These are phyloP conservation scores for Podospora australis DNA, from an alignment of 495 filamentous ascomycete genomes.

Conservation along the genomic window DNA sequence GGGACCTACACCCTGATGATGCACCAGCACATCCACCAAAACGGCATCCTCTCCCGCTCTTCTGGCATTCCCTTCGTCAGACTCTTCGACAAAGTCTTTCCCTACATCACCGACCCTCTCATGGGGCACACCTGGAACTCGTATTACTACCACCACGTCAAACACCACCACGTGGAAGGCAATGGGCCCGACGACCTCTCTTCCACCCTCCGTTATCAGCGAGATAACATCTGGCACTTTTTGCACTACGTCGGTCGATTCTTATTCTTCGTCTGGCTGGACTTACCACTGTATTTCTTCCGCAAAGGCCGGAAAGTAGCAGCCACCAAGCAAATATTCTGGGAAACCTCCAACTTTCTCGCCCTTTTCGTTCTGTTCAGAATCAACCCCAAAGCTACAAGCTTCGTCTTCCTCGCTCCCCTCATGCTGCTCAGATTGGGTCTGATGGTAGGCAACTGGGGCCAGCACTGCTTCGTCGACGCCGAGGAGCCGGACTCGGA, in stretches of 20 bases:
- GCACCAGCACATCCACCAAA: conserved; percentile 76
- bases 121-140: conserved; percentile 80
- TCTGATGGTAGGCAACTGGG: conserved; percentile 76
- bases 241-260: conserved; percentile 65
- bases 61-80: conserved; percentile 21
- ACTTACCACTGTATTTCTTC: conserved; percentile 67
- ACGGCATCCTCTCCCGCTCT: conserved; percentile 53
- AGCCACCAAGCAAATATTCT: conserved; percentile 15
- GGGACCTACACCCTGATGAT: conserved; percentile 74
- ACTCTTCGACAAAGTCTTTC: conserved; percentile 55
- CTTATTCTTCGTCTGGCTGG: conserved; percentile 63
- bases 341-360: background rate
- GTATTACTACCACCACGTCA: conserved; percentile 80
- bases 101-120: conserved; percentile 66
- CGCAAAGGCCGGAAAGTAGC: conserved; percentile 48
- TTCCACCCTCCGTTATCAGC: conserved; percentile 69
- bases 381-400: conserved; percentile 40
- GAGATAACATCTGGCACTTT: conserved; percentile 59
- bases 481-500: conserved; percentile 63
- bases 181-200: conserved; percentile 73
- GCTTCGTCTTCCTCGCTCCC: conserved; percentile 56
- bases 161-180: conserved; percentile 76
- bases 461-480: conserved; percentile 70
- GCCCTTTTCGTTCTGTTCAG: conserved; percentile 16
- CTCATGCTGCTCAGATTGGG: conserved; percentile 55